A percentile compares a stretch with the other conserved stretches of the same genome.
These are phyloP conservation scores for Metschnikowia gruessii DNA, from an alignment of 805 yeast genomes.

Conservation along the genomic window DNA sequence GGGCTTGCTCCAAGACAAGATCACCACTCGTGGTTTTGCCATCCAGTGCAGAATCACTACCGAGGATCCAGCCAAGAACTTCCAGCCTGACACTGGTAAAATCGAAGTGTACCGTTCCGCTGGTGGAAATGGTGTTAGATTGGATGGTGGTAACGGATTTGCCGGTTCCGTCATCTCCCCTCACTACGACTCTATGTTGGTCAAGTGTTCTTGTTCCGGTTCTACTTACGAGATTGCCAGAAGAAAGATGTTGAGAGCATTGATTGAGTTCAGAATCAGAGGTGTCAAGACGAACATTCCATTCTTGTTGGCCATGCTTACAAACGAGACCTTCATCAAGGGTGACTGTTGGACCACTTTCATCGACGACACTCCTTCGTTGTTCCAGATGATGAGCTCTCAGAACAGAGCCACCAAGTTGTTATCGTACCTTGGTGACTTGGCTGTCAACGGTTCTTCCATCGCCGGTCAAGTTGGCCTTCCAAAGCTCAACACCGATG, in stretches of 20 bases:
- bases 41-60: conserved; percentile 99
- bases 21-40: conserved; percentile 95
- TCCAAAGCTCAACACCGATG: conserved; percentile 77
- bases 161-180: conserved; percentile 97
- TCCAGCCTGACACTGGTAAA: conserved; percentile 98
- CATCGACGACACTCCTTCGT: conserved; percentile 94
- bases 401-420: conserved; percentile 96
- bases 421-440: conserved; percentile 85
- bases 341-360: conserved; percentile 98
- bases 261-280: conserved; percentile 96
- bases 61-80: conserved; percentile 93
- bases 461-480: conserved; percentile 93
- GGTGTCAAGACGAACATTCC: conserved; percentile 99
- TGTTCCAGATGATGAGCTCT: conserved; percentile 91
- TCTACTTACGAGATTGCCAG: conserved; percentile 95
- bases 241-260: conserved; percentile 95
- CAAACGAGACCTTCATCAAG: conserved; percentile 79
- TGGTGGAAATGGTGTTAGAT: conserved; percentile 98
- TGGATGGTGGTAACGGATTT: conserved; percentile 98
- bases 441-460: conserved; percentile 93
- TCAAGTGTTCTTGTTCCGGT: conserved; percentile 96
- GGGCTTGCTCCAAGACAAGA: conserved; percentile 90
- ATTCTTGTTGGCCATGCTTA: conserved; percentile 84
- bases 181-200: conserved; percentile 97
- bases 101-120: conserved; percentile 97